phyloP scores from a whole-genome alignment of 495 filamentous ascomycete species.

The Articulospora tetracladia region DNA sequence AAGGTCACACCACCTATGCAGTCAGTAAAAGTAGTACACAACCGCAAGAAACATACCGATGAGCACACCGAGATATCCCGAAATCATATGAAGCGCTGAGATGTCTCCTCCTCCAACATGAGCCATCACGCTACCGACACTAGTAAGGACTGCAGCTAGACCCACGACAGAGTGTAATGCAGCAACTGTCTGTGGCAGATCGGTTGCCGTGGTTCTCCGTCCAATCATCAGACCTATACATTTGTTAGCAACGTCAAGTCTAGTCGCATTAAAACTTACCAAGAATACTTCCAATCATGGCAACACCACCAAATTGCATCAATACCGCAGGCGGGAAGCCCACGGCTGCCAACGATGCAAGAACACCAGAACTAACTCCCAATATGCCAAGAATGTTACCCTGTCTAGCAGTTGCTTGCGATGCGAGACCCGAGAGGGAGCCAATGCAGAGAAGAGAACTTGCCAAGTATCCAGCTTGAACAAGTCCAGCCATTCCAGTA shows the following conservation, averaged over 20 bases:
- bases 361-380: constrained; percentile 70
- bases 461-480: constrained; percentile 76
- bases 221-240: constrained; percentile 55
- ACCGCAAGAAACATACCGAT: constrained; percentile 41
- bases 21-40: constrained; percentile 27
- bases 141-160: constrained; percentile 75
- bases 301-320: constrained; percentile 68
- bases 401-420: constrained; percentile 71
- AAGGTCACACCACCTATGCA: constrained; percentile 62
- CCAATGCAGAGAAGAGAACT: constrained; percentile 73
- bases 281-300: constrained; percentile 57
- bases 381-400: constrained; percentile 80
- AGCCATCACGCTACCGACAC: constrained; percentile 75
- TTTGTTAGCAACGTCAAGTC: constrained; percentile 28
- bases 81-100: constrained; percentile 70
- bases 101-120: constrained; percentile 49
- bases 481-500: constrained; percentile 73
- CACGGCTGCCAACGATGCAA: constrained; percentile 73
- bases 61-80: constrained; percentile 74
- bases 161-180: constrained; percentile 81
- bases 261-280: constrained; percentile 23
- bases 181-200: constrained; percentile 77
- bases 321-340: constrained; percentile 70
- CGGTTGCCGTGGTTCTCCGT: constrained; percentile 76
- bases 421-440: constrained; percentile 50